Evolutionary conservation across 306 rosid genomes (phyloP).

Genomic region (Elaeagnus macrophylla): DNA sequence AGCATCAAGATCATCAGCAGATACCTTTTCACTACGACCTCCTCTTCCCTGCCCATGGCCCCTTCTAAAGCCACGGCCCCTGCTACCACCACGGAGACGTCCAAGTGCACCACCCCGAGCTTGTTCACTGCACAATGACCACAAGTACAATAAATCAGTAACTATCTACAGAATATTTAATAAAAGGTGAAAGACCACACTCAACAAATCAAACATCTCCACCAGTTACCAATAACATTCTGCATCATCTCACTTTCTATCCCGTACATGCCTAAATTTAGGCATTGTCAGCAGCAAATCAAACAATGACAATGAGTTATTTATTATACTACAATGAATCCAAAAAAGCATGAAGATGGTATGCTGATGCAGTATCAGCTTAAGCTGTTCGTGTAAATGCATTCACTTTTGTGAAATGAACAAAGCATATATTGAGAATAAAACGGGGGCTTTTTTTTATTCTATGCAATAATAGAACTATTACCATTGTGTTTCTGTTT

Average conservation of each 20-base stretch:
- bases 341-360: too few relatives aligned
- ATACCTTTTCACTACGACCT: constrained; percentile 62
- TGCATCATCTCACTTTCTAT: neutral
- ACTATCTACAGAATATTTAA: neutral
- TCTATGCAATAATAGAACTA: too few relatives aligned
- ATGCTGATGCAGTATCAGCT: too few relatives aligned
- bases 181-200: neutral
- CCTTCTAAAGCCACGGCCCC: constrained; percentile 49
- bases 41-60: constrained; percentile 40
- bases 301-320: too few relatives aligned
- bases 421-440: too few relatives aligned
- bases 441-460: too few relatives aligned
- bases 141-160: constrained; percentile 18
- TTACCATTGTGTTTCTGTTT: too few relatives aligned
- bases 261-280: neutral
- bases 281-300: neutral
- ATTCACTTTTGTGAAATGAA: too few relatives aligned
- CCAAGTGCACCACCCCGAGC: constrained; percentile 49
- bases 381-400: too few relatives aligned
- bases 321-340: too few relatives aligned
- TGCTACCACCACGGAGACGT: constrained; percentile 45
- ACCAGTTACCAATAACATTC: neutral
- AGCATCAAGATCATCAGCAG: constrained; percentile 93
- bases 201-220: neutral
- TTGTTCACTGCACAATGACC: constrained; percentile 46